Base-by-base conservation (phyloP, 257 asterid genomes). In the Ballota nigra region DNA sequence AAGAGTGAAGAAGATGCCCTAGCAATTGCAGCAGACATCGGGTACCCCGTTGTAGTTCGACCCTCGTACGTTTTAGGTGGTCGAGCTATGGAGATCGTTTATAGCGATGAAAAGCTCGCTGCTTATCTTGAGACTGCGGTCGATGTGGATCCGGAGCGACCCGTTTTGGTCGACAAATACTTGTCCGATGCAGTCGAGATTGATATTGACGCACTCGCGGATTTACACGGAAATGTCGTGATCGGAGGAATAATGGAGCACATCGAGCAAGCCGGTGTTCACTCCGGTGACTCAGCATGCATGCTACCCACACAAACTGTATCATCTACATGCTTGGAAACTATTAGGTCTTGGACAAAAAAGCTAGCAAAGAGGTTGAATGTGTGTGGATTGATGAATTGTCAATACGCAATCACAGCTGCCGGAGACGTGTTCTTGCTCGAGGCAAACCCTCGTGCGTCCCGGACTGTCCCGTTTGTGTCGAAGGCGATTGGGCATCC, bases 191-290 rank as follows among this genome's bases (percentile, higher is more conserved):
- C 98, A 28, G 76, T 92, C 20, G 99, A 95, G 83, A 92, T 95
- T 23, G 98, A 95, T 68, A 80, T 95, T 10, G 98, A 92, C 38
- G 86, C 98, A 2, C 91, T 95, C 33, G 78, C 96, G 2, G 99
- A 95, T 75, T 82, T 74, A 11, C 75, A 89, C 8, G 99, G 97
- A 5, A 86, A 92, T 64, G 99, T 95, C 5, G 99, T 95, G 73
- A 92, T 95, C 22, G 99, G 99, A 53, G 99, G 98, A 66, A 95
- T 95, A 77, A 95, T 95, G 99, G 99, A 95, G 88, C 99, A 95
- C 74, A 90, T 95, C 13, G 98, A 95, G 79, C 98, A 92, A 76
- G 99, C 99, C 0, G 99, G 97, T 15, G 94, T 92, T 73, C 99
- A 95, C 64, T 95, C 98, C 0, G 99, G 98, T 18, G 99, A 95